Evolutionary conservation across 140 eudicot genomes (phyloP), one percentile per base, ranked within the genome.

Genomic region (Erigeron philadelphicus): DNA sequence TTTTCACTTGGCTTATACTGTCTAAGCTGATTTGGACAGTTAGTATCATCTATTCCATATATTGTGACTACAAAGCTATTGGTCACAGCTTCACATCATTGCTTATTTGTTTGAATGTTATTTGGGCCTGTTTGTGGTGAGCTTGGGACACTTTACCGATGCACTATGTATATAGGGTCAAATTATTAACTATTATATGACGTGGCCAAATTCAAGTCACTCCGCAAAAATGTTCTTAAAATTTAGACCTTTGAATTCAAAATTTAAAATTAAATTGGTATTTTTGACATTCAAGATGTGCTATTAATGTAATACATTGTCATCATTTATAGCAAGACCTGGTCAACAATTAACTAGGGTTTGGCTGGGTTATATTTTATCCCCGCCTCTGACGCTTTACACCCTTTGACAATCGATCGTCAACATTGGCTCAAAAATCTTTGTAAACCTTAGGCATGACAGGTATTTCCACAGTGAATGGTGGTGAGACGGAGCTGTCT

Each of bases 401-500:
- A 60, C 47, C 66, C 16, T 62, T 71, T 53, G 11, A 70, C 66
- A 62, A 75, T 10, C 18, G 49, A 70, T 68, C 71, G 15, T 68
- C 59, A 15, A 25, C 75, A 53, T 62, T 31, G 43, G 49, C 80
- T 53, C 23, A 53, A 54, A 52, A 69, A 61, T 61, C 71, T 76
- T 68, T 17, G 52, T 70, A 52, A 53, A 31, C 69, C 61, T 42
- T 76, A 48, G 62, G 59, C 66, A 81, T 76, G 84, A 56, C 77
- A 68, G 86, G 81, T 74, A 80, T 47, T 40, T 35, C 66, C 15
- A 60, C 80, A 56, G 61, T 58, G 18, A 64, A 42, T 73, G 77
- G 76, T 54, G 40, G 66, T 47, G 42, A 76, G 68, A 31, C 19
- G 68, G 76, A 63, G 75, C 68, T 71, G 66, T 77, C 88, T 69